These are phyloP conservation scores for Trichoderma koningii DNA, from an alignment of 2,329 filamentous ascomycete genomes.

Conservation along the genomic window DNA sequence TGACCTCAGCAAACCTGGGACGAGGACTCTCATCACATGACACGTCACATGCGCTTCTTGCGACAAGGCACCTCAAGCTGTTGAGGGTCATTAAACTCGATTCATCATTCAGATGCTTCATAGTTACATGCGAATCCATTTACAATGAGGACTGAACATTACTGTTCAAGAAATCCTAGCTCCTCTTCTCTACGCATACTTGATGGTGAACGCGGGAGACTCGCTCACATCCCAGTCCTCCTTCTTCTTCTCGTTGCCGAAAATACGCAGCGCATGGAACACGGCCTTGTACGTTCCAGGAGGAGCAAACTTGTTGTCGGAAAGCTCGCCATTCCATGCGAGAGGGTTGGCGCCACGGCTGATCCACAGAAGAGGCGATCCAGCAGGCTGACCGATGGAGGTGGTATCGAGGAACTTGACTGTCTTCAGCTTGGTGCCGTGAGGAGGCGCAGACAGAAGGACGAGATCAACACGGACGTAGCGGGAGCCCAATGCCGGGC, in stretches of 20 bases:
- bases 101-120: too few relatives aligned
- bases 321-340: slow-evolving; percentile 51
- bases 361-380: slow-evolving; percentile 44
- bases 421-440: slow-evolving; percentile 33
- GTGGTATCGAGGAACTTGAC: slow-evolving; percentile 43
- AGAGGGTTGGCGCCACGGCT: slow-evolving; percentile 34
- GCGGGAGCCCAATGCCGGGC: slow-evolving; percentile 50
- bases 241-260: slow-evolving; percentile 48
- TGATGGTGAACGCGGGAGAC: slow-evolving; percentile 48
- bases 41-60: too few relatives aligned
- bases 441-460: slow-evolving; percentile 38
- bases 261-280: slow-evolving; percentile 53
- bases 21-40: too few relatives aligned
- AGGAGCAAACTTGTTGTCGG: slow-evolving; percentile 50
- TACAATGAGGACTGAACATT: not conserved
- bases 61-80: too few relatives aligned
- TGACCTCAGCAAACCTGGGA: not conserved
- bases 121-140: not conserved
- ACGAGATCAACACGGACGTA: slow-evolving; percentile 50
- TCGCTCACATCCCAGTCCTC: slow-evolving; percentile 52
- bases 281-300: slow-evolving; percentile 53
- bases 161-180: not conserved
- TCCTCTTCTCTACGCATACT: slow-evolving; percentile 38
- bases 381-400: slow-evolving; percentile 47
- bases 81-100: too few relatives aligned